Conservation (phyloP, 371 early-diverging fungal genomes). For the Haplosporangium sp. region DNA sequence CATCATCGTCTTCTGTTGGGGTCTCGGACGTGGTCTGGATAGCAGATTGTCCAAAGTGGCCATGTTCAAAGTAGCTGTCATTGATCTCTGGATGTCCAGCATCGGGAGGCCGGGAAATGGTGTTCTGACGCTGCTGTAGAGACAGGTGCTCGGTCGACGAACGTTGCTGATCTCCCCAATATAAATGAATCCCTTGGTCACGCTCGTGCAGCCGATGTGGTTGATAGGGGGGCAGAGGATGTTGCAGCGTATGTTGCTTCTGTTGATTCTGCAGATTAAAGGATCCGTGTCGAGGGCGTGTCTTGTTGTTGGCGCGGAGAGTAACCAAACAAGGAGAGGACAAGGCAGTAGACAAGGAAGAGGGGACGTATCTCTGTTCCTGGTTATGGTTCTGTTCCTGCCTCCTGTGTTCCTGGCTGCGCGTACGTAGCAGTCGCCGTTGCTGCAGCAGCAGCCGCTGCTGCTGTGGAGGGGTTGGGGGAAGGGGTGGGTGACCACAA, state of each 20-base stretch:
- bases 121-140: background rate
- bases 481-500: background rate
- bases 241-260: background rate
- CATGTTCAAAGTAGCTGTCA: conserved; percentile 18
- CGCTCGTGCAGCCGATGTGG: background rate
- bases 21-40: conserved; percentile 20
- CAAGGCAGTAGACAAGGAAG: background rate
- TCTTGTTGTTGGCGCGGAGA: background rate
- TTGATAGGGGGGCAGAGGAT: conserved; percentile 3
- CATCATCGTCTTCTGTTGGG: conserved; percentile 1
- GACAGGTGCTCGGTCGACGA: background rate
- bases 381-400: conserved; percentile 23
- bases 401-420: conserved; percentile 9
- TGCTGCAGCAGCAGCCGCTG: conserved; percentile 1
- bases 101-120: conserved; percentile 15
- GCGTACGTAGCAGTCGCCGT: conserved; percentile 6
- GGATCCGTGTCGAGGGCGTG: background rate
- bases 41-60: conserved; percentile 3
- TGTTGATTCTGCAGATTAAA: background rate
- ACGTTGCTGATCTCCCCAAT: background rate
- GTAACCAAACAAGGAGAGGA: background rate
- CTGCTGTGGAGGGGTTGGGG: background rate
- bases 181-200: background rate
- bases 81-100: conserved; percentile 27
- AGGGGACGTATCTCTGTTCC: conserved; percentile 8